Conservation (phyloP, 75 land plant species). For the Sequoia sempervirens region DNA sequence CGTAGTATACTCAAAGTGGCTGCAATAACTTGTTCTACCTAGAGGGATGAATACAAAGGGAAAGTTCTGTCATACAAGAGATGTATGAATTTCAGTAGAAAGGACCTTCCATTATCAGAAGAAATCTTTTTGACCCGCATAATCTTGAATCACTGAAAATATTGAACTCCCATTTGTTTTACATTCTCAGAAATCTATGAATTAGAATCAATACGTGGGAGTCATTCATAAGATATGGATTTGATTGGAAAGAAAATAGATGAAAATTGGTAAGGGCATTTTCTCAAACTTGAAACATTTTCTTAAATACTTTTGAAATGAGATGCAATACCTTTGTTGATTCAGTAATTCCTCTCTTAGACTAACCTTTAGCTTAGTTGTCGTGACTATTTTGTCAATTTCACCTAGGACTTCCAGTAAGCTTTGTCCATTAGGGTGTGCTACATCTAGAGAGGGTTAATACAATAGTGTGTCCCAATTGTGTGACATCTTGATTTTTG, state of each 20-base stretch:
- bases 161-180: not conserved
- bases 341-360: no score
- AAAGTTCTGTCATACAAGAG: not conserved
- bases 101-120: not conserved
- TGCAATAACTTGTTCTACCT: not conserved
- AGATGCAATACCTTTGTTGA: not conserved
- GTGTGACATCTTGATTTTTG: no score
- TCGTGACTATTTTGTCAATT: no score
- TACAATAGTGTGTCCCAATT: no score
- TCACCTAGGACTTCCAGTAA: not conserved
- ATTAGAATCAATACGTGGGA: not conserved
- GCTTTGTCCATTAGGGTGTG: not conserved
- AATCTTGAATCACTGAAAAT: not conserved
- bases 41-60: not conserved
- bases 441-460: no score
- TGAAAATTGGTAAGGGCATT: not conserved
- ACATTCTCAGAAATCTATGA: no score
- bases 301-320: not conserved
- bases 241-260: not conserved
- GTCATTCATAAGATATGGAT: not conserved
- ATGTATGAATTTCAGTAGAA: not conserved
- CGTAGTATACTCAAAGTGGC: not conserved
- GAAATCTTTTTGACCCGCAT: not conserved
- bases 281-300: not conserved
- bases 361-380: no score